Conservation (phyloP, 2,329 filamentous ascomycete species). For the Ascochyta koolunga region DNA sequence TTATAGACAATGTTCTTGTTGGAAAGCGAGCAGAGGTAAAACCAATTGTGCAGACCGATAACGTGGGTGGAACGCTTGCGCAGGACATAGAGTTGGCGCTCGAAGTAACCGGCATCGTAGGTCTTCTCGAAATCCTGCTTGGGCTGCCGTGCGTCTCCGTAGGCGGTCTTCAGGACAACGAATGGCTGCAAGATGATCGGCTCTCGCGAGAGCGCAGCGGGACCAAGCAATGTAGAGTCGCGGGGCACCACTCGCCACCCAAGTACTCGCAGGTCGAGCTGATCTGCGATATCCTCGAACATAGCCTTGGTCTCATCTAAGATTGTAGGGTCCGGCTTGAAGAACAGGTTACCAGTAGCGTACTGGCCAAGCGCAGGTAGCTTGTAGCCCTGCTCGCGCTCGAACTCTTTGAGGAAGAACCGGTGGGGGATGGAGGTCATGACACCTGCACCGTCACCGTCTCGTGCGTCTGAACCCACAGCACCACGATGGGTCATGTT, state of each 20-base stretch:
- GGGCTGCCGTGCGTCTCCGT: conserved; percentile 80
- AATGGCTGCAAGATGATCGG: conserved; percentile 95
- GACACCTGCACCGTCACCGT: conserved; percentile 97
- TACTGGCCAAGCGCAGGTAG: conserved; percentile 91
- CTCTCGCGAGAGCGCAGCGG: conserved; percentile 90
- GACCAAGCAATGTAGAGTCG: conserved; percentile 90
- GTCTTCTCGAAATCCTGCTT: conserved; percentile 76
- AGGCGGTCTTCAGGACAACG: conserved; percentile 83
- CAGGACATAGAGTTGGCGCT: conserved; percentile 91
- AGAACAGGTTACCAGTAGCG: conserved; percentile 96
- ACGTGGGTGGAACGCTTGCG: conserved; percentile 94
- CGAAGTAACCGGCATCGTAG: conserved; percentile 86
- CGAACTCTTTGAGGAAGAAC: conserved; percentile 99
- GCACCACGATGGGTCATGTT: conserved; percentile 99
- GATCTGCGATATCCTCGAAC: conserved; percentile 92
- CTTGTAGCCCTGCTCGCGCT: conserved; percentile 84
- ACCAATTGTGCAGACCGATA: conserved; percentile 97
- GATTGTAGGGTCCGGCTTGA: conserved; percentile 93
- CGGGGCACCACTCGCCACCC: conserved; percentile 96
- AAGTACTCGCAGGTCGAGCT: conserved; percentile 84
- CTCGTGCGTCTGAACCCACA: conserved; percentile 95
- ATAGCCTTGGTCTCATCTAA: conserved; percentile 88
- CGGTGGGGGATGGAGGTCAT: conserved; percentile 99
- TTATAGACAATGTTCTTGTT: conserved; percentile 99
- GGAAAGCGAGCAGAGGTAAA: conserved; percentile 94